Conservation (phyloP, 2,329 filamentous ascomycete genomes). For the Blastomyces gilchristii region DNA sequence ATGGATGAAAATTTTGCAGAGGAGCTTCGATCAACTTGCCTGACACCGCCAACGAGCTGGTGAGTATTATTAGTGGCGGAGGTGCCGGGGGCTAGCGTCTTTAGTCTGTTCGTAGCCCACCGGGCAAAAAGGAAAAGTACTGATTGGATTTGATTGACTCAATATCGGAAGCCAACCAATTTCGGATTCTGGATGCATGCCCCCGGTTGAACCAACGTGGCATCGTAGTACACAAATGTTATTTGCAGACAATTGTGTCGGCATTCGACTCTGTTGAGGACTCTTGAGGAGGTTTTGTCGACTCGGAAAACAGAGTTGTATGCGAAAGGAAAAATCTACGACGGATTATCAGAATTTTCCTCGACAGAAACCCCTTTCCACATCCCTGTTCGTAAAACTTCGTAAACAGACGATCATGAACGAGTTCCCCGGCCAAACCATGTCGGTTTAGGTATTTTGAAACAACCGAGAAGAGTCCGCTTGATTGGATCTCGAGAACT, state of each 20-base stretch:
- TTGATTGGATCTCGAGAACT: conserved; percentile 1
- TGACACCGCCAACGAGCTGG: not conserved
- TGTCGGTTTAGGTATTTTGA: not conserved
- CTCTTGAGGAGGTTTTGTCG: not conserved
- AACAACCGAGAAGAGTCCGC: not conserved
- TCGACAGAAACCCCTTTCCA: not conserved
- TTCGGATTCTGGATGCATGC: not conserved
- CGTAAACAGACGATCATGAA: not conserved
- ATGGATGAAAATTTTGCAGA: not conserved
- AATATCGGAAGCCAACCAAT: not conserved
- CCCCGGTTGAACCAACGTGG: not conserved
- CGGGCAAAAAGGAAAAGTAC: not conserved
- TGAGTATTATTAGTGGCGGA: not conserved
- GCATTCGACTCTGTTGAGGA: no score
- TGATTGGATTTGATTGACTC: not conserved
- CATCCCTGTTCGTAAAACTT: not conserved
- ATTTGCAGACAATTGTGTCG: not conserved
- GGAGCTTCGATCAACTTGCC: not conserved
- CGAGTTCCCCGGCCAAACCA: not conserved
- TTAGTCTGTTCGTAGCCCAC: not conserved
- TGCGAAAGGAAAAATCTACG: not conserved
- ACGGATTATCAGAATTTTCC: not conserved
- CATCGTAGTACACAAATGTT: not conserved
- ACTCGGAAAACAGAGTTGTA: not conserved
- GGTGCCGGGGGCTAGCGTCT: not conserved